A percentile compares a stretch with the other conserved stretches of the same genome.
Conservation (phyloP, 2,329 filamentous ascomycete genomes). For the Xylaria sp. region DNA sequence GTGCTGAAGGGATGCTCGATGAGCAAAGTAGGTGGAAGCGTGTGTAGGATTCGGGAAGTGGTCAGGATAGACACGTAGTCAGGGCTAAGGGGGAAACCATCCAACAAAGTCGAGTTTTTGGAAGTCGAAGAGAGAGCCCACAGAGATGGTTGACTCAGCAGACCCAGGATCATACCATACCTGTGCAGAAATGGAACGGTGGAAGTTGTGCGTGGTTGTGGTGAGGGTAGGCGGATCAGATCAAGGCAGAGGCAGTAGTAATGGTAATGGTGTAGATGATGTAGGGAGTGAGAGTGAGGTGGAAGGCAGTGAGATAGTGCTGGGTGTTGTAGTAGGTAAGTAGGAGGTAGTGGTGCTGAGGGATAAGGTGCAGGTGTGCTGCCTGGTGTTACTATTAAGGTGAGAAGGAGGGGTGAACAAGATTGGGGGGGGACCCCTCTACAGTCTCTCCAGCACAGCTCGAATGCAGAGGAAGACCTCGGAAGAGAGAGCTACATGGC, state of each 20-base stretch:
- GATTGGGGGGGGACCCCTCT: neutral
- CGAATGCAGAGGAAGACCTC: too few relatives aligned
- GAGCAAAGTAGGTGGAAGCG: neutral
- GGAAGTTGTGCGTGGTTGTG: neutral
- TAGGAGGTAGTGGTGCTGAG: constrained; percentile 14
- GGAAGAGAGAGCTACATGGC: neutral
- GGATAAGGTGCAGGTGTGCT: constrained; percentile 24
- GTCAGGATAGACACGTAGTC: neutral
- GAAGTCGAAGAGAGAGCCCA: neutral
- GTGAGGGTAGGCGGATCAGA: too few relatives aligned
- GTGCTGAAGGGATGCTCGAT: neutral
- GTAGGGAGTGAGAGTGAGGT: neutral
- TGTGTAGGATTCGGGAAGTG: constrained; percentile 8
- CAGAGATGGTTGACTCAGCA: neutral
- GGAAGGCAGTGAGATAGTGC: neutral
- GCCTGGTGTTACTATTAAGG: constrained; percentile 23
- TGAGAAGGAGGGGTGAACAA: constrained; percentile 31
- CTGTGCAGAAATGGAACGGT: neutral
- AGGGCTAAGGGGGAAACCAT: neutral
- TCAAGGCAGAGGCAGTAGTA: neutral
- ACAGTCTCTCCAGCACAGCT: too few relatives aligned
- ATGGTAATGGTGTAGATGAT: neutral
- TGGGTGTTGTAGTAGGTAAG: neutral
- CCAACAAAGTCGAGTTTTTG: neutral
- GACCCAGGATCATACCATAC: constrained; percentile 3